phyloP scores from a whole-genome alignment of 805 yeast species.

The Yarrowia divulgata region DNA sequence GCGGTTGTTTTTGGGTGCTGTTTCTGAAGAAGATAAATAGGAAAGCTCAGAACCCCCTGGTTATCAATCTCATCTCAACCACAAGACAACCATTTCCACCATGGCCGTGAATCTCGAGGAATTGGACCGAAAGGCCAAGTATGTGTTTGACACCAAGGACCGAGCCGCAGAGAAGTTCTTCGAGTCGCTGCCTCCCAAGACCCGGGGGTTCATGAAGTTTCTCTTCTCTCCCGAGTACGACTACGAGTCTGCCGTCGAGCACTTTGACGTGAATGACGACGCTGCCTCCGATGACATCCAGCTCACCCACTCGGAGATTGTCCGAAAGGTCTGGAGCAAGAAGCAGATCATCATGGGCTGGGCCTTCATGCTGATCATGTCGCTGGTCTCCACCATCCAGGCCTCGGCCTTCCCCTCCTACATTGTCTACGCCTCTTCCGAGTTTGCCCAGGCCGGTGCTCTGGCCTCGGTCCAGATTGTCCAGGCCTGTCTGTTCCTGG shows the following conservation, averaged over 20 bases:
- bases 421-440: conserved; percentile 33
- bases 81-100: background rate
- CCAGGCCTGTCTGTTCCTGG: conserved; percentile 18
- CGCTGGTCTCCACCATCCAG: conserved; percentile 29
- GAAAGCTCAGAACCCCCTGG: background rate
- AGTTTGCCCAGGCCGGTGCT: conserved; percentile 11
- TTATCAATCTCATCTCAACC: conserved; percentile 5
- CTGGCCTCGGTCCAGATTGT: conserved; percentile 33
- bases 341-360: conserved; percentile 20
- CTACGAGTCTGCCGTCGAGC: conserved; percentile 6
- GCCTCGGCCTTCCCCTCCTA: conserved; percentile 23
- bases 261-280: background rate
- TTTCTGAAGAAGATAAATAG: background rate
- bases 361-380: conserved; percentile 28
- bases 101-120: conserved; percentile 11
- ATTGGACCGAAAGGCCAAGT: conserved; percentile 31
- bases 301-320: conserved; percentile 21
- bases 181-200: conserved; percentile 13
- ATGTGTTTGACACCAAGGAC: conserved; percentile 37
- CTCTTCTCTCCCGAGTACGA: conserved; percentile 27
- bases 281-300: background rate
- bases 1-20: background rate
- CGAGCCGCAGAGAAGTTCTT: conserved; percentile 20
- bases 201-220: conserved; percentile 11
- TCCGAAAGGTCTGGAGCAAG: conserved; percentile 19